Base-by-base conservation (phyloP, 2,329 filamentous ascomycete genomes). In the Ceratocystis papillata region DNA sequence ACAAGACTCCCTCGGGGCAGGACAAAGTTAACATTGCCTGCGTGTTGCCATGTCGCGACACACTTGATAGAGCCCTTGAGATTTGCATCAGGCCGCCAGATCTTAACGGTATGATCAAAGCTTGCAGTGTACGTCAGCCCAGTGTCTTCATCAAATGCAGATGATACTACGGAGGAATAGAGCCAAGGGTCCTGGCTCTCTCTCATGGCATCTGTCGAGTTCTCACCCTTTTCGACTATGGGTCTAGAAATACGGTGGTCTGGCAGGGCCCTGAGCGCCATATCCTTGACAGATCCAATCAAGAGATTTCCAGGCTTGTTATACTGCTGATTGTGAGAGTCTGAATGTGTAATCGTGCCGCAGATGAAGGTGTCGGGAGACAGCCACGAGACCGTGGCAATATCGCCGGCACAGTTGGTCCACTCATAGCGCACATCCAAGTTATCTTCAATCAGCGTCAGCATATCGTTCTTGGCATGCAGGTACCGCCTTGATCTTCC, bases 221-320 rank as follows among this genome's bases (percentile, higher is more conserved):
- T 86, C 20, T 83, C 81, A 0, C 79, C 79, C 64, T 78, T 79
- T 12, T 78, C 73, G 0, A 85, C 78, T 0, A 80, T 67, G 0
- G 83, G 82, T 1, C 84, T 79, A 0, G 77, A 73, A 20, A 86
- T 81, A 0, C 82, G 78, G 69, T 87, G 84, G 53, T 86, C 79
- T 0, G 82, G 74, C 70, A 81, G 81, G 0, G 82, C 80, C 5
- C 73, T 77, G 1, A 87, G 71, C 0, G 75, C 78, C 0, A 79
- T 77, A 1, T 72, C 70, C 0, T 67, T 70, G 0, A 77, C 75
- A 0, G 81, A 84, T 5, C 81, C 84, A 1, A 87, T 73, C 0
- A 83, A 74, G 8, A 87, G 73, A 70, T 87, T 87, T 0, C 84
- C 84, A 0, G 81, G 79, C 69, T 83, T 85, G 70, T 87, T 87